Evolutionary conservation across 1,139 yeast genomes (phyloP), one percentile per base, ranked within the genome.

Genomic region (Debaryomycetaceae sp.): DNA sequence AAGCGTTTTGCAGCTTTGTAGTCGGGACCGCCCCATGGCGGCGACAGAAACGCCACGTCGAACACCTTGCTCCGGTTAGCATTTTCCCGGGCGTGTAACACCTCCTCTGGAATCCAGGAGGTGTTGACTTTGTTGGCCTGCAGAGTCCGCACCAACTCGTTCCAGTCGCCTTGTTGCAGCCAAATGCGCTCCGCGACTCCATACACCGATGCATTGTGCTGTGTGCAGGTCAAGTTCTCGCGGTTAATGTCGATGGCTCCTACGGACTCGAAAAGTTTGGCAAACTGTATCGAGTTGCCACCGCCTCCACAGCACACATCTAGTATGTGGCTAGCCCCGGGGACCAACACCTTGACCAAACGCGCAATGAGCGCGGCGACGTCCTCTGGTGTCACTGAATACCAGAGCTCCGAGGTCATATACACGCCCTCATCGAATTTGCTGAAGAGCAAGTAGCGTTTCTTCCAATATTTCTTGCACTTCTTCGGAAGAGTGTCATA

Each of bases 231-330:
- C 20, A 80, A 51, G 42, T 83, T 83, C 17, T 68, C 70, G 16
- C 65, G 56, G 35, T 78, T 78, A 28, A 67, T 62, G 43, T 91
- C 98, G 2, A 85, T 60, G 3, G 83, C 89, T 11, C 77, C 72
- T 1, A 80, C 85, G 15, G 52, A 46, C 2, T 71, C 69, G 44
- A 82, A 83, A 12, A 49, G 48, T 28, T 62, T 52, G 1, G 91
- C 89, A 55, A 91, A 79, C 45, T 86, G 96, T 25, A 88, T 84
- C 1, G 88, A 64, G 50, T 91, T 91, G 0, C 98, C 98, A 0
- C 96, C 98, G 2, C 94, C 97, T 0, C 99, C 99, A 43, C 96
- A 83, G 48, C 89, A 89, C 4, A 86, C 71, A 49, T 91, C 98
- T 32, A 79, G 46, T 0, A 73, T 49, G 2, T 61, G 55, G 2